Evolutionary conservation across 2,329 filamentous ascomycete species (phyloP), one percentile per base, ranked within the genome.

Genomic region (Fusarium goolgardi): DNA sequence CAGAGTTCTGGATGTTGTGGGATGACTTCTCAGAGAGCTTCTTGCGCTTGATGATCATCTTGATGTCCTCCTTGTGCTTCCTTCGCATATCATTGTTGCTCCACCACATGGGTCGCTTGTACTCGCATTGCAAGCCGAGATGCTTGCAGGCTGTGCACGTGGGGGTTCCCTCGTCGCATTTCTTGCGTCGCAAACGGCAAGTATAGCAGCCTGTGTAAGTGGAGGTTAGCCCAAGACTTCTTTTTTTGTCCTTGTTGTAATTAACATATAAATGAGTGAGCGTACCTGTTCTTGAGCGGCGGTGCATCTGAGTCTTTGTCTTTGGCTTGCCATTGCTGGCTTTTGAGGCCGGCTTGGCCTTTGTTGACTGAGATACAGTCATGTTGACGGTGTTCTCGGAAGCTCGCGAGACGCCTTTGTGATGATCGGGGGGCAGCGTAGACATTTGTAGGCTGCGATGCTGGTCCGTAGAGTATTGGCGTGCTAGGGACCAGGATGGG

Each of bases 31-130:
- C 95, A 27, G 90, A 90, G 71, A 96, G 86, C 87, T 98, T 98
- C 78, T 96, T 98, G 78, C 91, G 89, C 88, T 97, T 97, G 85
- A 99, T 98, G 80, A 95, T 93, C 80, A 91, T 91, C 86, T 99
- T 99, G 85, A 99, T 97, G 72, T 90, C 84, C 77, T 98, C 96
- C 83, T 98, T 99, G 79, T 97, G 93, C 58, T 90, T 83, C 73
- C 91, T 88, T 72, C 96, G 87, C 76, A 91, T 89, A 68, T 97
- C 94, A 76, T 92, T 91, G 84, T 96, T 97, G 81, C 91, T 92
- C 96, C 96, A 99, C 96, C 96, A 99, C 81, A 92, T 88, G 37
- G 96, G 96, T 76, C 94, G 86, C 85, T 97, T 97, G 84, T 98
- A 99, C 84, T 98, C 94, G 83, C 96, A 99, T 75, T 86, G 85